Conservation (phyloP, 257 asterid species). For the Verbascum thapsus region DNA sequence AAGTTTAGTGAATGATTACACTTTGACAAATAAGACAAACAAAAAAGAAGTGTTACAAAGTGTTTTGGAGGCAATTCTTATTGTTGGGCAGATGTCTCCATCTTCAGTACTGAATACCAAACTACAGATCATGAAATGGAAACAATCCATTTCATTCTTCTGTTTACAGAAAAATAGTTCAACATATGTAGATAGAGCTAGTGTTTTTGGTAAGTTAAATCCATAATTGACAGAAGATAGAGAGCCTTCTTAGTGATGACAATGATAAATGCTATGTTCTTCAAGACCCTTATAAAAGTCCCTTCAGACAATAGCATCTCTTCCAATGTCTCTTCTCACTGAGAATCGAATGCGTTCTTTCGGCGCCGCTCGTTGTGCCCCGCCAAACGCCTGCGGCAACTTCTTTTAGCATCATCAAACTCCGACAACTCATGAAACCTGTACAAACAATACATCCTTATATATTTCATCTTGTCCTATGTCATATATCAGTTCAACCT, state of each 20-base stretch:
- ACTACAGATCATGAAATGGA: conserved; percentile 22
- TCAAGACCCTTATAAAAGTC: conserved; percentile 26
- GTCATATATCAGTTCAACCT: conserved; percentile 22
- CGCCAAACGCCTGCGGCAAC: conserved; percentile 88
- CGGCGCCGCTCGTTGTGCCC: conserved; percentile 95
- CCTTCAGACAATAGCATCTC: conserved; percentile 24
- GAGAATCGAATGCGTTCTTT: conserved; percentile 63
- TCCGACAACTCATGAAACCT: conserved; percentile 85
- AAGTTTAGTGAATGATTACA: conserved; percentile 5
- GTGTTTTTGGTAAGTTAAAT: conserved; percentile 31
- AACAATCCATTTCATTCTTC: conserved; percentile 10
- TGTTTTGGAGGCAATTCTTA: conserved; percentile 12
- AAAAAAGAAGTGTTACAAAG: neutral
- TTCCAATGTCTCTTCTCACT: conserved; percentile 40
- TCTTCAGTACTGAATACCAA: conserved; percentile 8
- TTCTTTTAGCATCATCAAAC: conserved; percentile 83
- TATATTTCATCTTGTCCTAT: conserved; percentile 10
- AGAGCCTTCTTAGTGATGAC: conserved; percentile 51
- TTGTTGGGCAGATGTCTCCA: conserved; percentile 11
- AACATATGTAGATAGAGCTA: conserved; percentile 30
- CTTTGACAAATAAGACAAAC: conserved; percentile 9
- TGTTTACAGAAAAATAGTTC: conserved; percentile 22
- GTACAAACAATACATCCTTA: conserved; percentile 35
- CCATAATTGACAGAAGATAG: conserved; percentile 81
- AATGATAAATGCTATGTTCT: conserved; percentile 19